A percentile compares a stretch with the other conserved stretches of the same genome.
Evolutionary conservation across 106 monocot genomes (phyloP).

Genomic region (Dioscorea alata): DNA sequence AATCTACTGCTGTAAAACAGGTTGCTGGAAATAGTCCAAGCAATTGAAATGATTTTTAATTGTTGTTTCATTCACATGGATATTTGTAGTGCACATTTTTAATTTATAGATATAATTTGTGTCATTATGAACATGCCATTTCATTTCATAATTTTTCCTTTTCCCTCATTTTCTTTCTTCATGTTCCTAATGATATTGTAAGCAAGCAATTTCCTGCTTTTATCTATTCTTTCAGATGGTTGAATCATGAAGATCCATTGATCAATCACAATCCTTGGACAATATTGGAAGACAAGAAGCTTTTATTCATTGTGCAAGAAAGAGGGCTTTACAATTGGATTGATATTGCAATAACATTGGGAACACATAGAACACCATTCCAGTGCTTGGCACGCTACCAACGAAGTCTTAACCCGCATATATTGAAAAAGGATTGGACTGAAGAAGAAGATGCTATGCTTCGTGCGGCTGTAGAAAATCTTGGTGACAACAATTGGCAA

Average conservation of each 20-base stretch:
- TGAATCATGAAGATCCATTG: slow-evolving; percentile 84
- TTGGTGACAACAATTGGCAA: slow-evolving; percentile 82
- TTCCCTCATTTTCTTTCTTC: neutral
- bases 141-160: neutral
- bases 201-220: neutral
- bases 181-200: neutral
- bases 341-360: slow-evolving; percentile 54
- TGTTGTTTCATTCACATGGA: too few relatives aligned
- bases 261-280: slow-evolving; percentile 83
- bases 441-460: slow-evolving; percentile 73
- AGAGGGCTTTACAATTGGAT: slow-evolving; percentile 89
- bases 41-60: too few relatives aligned
- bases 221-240: slow-evolving; percentile 43
- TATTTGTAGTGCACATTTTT: too few relatives aligned
- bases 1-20: too few relatives aligned
- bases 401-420: slow-evolving; percentile 93
- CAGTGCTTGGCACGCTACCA: slow-evolving; percentile 93
- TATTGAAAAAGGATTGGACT: slow-evolving; percentile 88
- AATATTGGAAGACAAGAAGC: slow-evolving; percentile 74
- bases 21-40: too few relatives aligned
- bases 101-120: neutral
- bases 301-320: slow-evolving; percentile 70
- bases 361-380: slow-evolving; percentile 80
- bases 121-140: neutral
- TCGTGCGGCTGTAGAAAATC: slow-evolving; percentile 59